These are phyloP conservation scores for Sedum album DNA, from an alignment of 164 flowering plant species.

Conservation along the genomic window DNA sequence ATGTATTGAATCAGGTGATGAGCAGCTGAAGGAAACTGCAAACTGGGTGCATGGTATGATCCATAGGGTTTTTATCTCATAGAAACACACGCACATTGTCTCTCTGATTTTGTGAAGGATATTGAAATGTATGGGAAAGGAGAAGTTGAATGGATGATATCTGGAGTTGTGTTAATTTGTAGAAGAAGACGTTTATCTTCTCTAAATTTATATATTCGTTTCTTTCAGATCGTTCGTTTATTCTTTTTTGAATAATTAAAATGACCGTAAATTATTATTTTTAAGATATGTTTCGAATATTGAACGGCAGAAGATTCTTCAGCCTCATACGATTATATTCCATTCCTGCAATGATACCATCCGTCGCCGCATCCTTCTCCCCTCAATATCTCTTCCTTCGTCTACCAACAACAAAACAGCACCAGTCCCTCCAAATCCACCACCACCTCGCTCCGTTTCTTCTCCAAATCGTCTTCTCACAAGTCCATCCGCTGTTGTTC, in stretches of 20 bases:
- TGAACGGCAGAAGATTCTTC: not conserved
- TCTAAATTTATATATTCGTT: too few species aligned
- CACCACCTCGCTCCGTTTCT: not conserved
- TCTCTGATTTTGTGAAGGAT: too few species aligned
- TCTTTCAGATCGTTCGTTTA: too few species aligned
- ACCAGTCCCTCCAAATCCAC: not conserved
- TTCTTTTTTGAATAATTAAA: too few species aligned
- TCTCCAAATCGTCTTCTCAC: not conserved
- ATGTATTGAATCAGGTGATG: too few species aligned
- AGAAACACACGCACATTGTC: conserved; percentile 17
- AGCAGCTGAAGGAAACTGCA: too few species aligned
- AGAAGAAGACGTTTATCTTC: too few species aligned
- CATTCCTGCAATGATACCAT: not conserved
- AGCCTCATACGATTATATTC: not conserved
- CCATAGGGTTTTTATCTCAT: conserved; percentile 49
- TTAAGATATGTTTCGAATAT: too few species aligned
- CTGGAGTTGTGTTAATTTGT: too few species aligned
- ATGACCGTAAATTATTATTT: too few species aligned
- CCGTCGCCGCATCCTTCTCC: not conserved
- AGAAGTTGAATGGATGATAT: too few species aligned
- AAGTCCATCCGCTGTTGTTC: not conserved
- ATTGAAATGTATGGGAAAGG: too few species aligned
- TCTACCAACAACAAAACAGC: not conserved
- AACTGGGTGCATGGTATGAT: conserved; percentile 76
- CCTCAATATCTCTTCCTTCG: not conserved